Percentiles rank a stretch among this genome's conserved stretches.
These are phyloP conservation scores for Lagenidium giganteum DNA, from an alignment of 352 stramenopile species.

Conservation along the genomic window DNA sequence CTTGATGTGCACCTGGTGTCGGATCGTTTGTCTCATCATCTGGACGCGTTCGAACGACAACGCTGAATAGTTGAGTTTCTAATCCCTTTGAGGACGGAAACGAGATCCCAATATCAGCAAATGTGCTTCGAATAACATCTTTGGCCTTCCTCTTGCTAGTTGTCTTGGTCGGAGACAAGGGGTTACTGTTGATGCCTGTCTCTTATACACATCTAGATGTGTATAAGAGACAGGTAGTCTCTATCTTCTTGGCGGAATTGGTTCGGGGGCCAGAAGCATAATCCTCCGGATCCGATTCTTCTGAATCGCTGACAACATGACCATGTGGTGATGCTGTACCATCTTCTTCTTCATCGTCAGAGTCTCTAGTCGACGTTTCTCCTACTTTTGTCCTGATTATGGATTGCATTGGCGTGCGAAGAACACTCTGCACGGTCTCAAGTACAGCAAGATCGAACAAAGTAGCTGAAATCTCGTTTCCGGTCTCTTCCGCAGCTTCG, in stretches of 20 bases:
- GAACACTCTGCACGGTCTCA: constrained; percentile 19
- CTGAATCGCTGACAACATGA: constrained; percentile 9
- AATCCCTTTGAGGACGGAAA: constrained; percentile 33
- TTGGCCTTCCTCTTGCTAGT: constrained; percentile 41
- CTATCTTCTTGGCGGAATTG: not conserved
- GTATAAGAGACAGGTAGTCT: no score
- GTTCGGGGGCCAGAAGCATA: no score
- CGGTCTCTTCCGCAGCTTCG: not conserved
- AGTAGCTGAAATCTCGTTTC: constrained; percentile 3
- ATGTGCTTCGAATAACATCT: constrained; percentile 38
- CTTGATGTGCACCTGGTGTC: not conserved
- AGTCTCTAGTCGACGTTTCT: constrained; percentile 9
- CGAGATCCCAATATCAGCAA: constrained; percentile 43
- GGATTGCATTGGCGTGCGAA: no score
- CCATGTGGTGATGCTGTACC: not conserved
- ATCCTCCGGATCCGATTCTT: constrained; percentile 16
- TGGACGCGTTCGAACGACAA: constrained; percentile 15
- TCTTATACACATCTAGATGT: no score
- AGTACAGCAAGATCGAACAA: constrained; percentile 24
- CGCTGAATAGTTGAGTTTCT: constrained; percentile 33
- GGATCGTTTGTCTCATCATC: not conserved
- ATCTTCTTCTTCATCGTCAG: constrained; percentile 32
- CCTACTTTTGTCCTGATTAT: no score
- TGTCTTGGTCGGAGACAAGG: constrained; percentile 17
- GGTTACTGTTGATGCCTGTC: no score